These are phyloP conservation scores for Fusarium euwallaceae DNA, from an alignment of 2,329 filamentous ascomycete genomes.

Conservation along the genomic window DNA sequence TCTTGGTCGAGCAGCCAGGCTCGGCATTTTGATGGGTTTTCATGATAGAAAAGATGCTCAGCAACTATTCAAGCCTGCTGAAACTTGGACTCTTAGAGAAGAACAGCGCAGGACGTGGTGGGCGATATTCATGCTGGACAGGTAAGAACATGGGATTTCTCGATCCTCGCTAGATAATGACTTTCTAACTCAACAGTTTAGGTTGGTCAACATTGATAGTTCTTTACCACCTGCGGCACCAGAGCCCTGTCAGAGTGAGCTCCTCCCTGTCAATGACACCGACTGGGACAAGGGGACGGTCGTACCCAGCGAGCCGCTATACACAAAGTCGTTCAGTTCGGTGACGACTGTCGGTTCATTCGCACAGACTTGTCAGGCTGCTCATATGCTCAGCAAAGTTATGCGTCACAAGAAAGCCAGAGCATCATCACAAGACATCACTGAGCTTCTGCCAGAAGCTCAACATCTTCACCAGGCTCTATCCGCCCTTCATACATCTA, in stretches of 20 bases:
- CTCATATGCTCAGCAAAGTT: slow-evolving; percentile 38
- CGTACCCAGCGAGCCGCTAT: slow-evolving; percentile 32
- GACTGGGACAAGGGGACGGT: slow-evolving; percentile 35
- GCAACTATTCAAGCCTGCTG: slow-evolving; percentile 25
- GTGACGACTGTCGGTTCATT: slow-evolving; percentile 24
- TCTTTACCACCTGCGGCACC: slow-evolving; percentile 15
- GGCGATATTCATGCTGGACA: slow-evolving; percentile 39
- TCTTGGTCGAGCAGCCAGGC: slow-evolving; percentile 33
- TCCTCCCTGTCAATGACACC: slow-evolving; percentile 36
- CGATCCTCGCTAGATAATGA: no score
- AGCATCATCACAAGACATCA: slow-evolving; percentile 1
- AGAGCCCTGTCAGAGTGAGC: slow-evolving; percentile 22
- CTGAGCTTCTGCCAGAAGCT: slow-evolving; percentile 26
- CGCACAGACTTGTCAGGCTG: slow-evolving; percentile 35
- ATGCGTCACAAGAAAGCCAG: slow-evolving; percentile 18
- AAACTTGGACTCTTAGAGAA: slow-evolving; percentile 35
- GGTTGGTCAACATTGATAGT: slow-evolving; percentile 26
- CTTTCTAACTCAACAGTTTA: background rate
- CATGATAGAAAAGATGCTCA: slow-evolving; percentile 11
- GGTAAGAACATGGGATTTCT: slow-evolving; percentile 3
- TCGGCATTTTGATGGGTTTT: slow-evolving; percentile 33
- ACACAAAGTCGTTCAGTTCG: slow-evolving; percentile 27
- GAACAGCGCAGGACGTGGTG: slow-evolving; percentile 39
- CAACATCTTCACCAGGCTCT: slow-evolving; percentile 28
- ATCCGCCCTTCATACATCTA: slow-evolving; percentile 13